Conservation (phyloP, 176 grass and related monocot genomes). For the Oropetium thomaeum region DNA sequence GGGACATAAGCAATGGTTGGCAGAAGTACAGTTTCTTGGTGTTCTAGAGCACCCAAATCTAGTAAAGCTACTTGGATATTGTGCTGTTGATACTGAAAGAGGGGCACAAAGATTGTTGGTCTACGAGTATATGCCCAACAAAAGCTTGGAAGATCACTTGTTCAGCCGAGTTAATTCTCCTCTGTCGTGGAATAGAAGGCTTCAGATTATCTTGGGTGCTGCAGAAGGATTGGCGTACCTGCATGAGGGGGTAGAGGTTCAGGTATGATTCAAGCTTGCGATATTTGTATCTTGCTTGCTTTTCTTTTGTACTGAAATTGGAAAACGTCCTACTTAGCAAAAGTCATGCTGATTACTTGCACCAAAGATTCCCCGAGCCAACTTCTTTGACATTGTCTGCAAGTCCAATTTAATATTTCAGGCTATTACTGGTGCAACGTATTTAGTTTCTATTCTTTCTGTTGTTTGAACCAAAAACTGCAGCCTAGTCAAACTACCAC, state of each 20-base stretch:
- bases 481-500: not conserved
- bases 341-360: slow-evolving; percentile 6
- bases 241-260: slow-evolving; percentile 81
- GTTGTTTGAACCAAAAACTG: not conserved
- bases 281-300: not conserved
- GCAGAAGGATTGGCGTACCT: slow-evolving; percentile 84
- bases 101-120: slow-evolving; percentile 76
- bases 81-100: slow-evolving; percentile 69
- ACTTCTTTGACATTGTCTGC: slow-evolving; percentile 17
- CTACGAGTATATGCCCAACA: slow-evolving; percentile 94
- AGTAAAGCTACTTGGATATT: slow-evolving; percentile 88
- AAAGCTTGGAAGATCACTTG: slow-evolving; percentile 88
- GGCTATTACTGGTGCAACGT: not conserved
- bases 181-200: slow-evolving; percentile 75
- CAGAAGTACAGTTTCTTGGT: slow-evolving; percentile 94
- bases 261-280: slow-evolving; percentile 45
- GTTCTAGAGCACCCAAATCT: slow-evolving; percentile 95
- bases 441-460: slow-evolving; percentile 19
- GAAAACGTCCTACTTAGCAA: slow-evolving; percentile 6
- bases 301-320: not conserved
- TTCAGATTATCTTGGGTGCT: slow-evolving; percentile 81
- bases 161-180: slow-evolving; percentile 57
- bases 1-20: slow-evolving; percentile 97
- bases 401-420: slow-evolving; percentile 5
- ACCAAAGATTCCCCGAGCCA: slow-evolving; percentile 26